Evolutionary conservation across 192 early-diverging fungal genomes (phyloP).

Genomic region (Linnemannia exigua): DNA sequence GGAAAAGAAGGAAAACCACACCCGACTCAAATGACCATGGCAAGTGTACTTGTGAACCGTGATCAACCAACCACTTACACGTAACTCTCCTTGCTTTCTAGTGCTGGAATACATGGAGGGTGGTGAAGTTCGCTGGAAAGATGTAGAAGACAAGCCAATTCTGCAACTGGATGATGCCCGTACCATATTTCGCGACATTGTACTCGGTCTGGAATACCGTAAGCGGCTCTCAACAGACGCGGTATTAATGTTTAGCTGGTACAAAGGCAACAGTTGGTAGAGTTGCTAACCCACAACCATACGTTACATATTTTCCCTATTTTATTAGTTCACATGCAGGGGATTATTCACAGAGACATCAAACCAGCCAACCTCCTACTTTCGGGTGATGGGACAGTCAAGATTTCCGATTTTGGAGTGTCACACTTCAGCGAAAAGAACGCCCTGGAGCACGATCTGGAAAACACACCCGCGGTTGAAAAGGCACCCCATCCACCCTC

Average conservation of each 20-base stretch:
- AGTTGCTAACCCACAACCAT: background rate
- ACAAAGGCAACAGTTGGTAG: background rate
- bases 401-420: slow-evolving; percentile 99
- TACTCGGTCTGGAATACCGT: slow-evolving; percentile 94
- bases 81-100: background rate
- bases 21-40: background rate
- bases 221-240: slow-evolving; percentile 42
- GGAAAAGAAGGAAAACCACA: background rate
- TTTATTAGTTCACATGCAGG: slow-evolving; percentile 86
- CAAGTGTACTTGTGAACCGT: background rate
- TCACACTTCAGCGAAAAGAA: slow-evolving; percentile 80
- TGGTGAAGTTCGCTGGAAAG: slow-evolving; percentile 94
- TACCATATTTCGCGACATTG: slow-evolving; percentile 89
- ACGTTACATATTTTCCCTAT: background rate
- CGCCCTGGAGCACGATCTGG: slow-evolving; percentile 54
- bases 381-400: slow-evolving; percentile 81
- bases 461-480: slow-evolving; percentile 45
- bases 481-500: slow-evolving; percentile 16
- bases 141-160: slow-evolving; percentile 72
- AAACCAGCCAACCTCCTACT: slow-evolving; percentile 97
- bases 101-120: slow-evolving; percentile 94
- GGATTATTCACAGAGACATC: slow-evolving; percentile 98
- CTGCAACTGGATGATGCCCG: slow-evolving; percentile 75
- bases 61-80: background rate
- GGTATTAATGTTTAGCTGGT: background rate